Evolutionary conservation across 495 filamentous ascomycete species (phyloP), one percentile per base, ranked within the genome.

Genomic region (Pyrenula massariospora): DNA sequence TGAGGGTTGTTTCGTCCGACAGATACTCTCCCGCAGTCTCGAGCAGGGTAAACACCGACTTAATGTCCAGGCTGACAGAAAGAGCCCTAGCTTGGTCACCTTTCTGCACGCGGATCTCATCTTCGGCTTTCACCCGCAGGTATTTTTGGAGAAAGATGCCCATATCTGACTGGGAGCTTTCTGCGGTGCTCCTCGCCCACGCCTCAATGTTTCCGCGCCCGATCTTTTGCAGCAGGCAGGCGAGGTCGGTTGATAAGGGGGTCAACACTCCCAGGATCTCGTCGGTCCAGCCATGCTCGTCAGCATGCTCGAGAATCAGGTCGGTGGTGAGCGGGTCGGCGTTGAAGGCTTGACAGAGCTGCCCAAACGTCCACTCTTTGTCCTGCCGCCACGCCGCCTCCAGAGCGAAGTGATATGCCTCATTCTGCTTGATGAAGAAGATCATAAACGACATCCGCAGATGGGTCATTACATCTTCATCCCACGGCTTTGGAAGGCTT

Each of bases 361-460:
- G 82, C 59, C 81, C 76, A 0, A 84, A 81, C 21, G 96, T 84
- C 87, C 89, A 96, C 24, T 81, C 73, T 55, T 81, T 85, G 63
- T 97, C 88, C 59, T 88, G 85, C 59, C 85, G 84, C 92, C 93
- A 97, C 2, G 95, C 72, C 57, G 87, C 88, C 65, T 93, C 81
- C 54, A 97, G 77, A 19, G 94, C 91, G 53, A 96, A 89, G 56
- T 88, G 83, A 63, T 88, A 83, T 15, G 88, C 82, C 15, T 80
- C 75, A 36, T 84, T 78, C 54, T 81, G 76, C 63, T 84, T 85
- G 25, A 73, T 62, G 49, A 88, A 73, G 57, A 84, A 86, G 2
- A 80, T 77, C 54, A 78, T 70, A 50, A 88, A 75, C 1, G 84
- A 75, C 50, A 81, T 77, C 49, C 79, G 70, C 55, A 88, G 70